phyloP scores from a whole-genome alignment of 129 eudicot genomes.

The Chrysanthemum seticuspe region DNA sequence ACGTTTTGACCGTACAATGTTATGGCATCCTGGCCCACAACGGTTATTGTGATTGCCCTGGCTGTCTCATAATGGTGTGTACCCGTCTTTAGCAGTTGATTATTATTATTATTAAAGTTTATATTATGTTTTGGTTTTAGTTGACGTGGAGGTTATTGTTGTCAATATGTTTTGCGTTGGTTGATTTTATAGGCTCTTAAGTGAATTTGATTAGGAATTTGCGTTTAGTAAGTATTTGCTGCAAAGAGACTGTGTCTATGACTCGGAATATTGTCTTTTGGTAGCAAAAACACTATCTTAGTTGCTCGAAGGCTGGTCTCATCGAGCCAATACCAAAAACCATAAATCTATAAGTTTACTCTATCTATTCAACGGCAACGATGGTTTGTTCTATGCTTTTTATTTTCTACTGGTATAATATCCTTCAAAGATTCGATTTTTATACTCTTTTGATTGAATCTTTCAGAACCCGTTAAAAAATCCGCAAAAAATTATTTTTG shows the following conservation, averaged over 20 bases:
- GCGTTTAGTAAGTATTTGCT: too few relatives aligned
- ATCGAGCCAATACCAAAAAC: background rate
- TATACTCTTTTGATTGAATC: background rate
- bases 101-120: background rate
- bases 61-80: background rate
- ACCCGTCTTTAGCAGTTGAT: background rate
- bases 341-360: background rate
- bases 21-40: too few relatives aligned
- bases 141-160: background rate
- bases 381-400: constrained; percentile 3
- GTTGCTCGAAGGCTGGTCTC: background rate
- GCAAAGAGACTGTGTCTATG: too few relatives aligned
- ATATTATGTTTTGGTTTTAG: background rate
- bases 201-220: background rate
- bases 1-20: too few relatives aligned
- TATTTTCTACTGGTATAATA: too few relatives aligned
- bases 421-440: background rate
- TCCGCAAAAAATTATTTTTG: too few relatives aligned
- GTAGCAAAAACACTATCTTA: background rate
- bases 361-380: background rate
- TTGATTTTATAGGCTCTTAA: constrained; percentile 1
- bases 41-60: too few relatives aligned
- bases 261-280: too few relatives aligned
- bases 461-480: background rate
- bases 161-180: background rate